These are phyloP conservation scores for Penicillium sp. DNA, from an alignment of 2,329 filamentous ascomycete species.

Conservation along the genomic window DNA sequence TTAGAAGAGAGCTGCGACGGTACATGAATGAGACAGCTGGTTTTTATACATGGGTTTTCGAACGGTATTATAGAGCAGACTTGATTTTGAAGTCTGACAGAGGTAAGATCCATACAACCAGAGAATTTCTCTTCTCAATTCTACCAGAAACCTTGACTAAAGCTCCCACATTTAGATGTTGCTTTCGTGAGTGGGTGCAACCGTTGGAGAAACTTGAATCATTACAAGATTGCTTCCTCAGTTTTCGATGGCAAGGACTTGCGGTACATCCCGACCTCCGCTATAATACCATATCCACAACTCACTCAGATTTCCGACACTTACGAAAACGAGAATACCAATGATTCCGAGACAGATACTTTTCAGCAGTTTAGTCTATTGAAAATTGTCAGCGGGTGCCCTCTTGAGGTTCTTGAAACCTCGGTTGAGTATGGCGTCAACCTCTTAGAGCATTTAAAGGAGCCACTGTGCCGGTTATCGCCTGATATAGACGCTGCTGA, in stretches of 20 bases:
- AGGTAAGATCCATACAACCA: neutral
- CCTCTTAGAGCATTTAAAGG: conserved; percentile 3
- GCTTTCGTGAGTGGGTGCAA: conserved; percentile 1
- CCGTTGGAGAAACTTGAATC: neutral
- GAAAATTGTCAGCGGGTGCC: neutral
- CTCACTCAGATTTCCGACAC: neutral
- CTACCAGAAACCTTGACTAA: neutral
- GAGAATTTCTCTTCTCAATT: neutral
- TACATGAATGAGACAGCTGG: conserved; percentile 7
- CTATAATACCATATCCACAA: neutral
- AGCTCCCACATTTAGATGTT: neutral
- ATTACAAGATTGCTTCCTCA: conserved; percentile 3
- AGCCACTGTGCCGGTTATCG: neutral
- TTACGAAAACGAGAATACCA: too few species aligned
- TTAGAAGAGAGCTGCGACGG: neutral
- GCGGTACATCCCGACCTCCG: neutral
- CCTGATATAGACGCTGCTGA: conserved; percentile 7
- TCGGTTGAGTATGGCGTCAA: conserved; percentile 1
- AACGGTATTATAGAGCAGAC: too few species aligned
- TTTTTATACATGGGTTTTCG: conserved; percentile 1
- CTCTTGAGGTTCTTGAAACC: conserved; percentile 5
- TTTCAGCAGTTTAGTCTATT: conserved; percentile 2
- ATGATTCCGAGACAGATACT: neutral
- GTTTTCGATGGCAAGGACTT: neutral
- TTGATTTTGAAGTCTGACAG: neutral